Percentiles rank a stretch among this genome's conserved stretches.
Conservation (phyloP, 2,329 filamentous ascomycete genomes). For the Plenodomus tracheiphilus region DNA sequence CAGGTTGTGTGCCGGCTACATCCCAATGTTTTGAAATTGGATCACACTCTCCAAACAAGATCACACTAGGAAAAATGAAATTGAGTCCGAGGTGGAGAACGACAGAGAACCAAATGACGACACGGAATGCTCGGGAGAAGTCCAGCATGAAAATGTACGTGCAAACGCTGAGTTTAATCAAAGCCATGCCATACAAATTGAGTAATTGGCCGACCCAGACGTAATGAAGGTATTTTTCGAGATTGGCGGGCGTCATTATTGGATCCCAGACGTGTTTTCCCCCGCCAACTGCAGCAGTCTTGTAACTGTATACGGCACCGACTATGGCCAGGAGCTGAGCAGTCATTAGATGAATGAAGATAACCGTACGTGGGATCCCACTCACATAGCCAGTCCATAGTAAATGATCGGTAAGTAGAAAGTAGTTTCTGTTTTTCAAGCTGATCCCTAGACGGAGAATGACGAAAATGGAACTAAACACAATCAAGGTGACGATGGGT, state of each 20-base stretch:
- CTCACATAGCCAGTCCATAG: conserved; percentile 30
- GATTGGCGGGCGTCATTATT: conserved; percentile 18
- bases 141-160: conserved; percentile 32
- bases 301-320: conserved; percentile 24
- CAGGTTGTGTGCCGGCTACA: conserved; percentile 19
- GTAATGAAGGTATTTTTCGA: conserved; percentile 20
- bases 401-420: conserved; percentile 28
- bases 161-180: conserved; percentile 33
- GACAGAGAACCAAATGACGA: conserved; percentile 26
- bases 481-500: conserved; percentile 22
- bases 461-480: conserved; percentile 30
- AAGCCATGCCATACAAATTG: conserved; percentile 32
- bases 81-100: conserved; percentile 25
- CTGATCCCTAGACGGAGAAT: conserved; percentile 21
- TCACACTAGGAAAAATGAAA: conserved; percentile 27
- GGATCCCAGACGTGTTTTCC: conserved; percentile 33
- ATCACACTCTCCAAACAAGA: conserved; percentile 26
- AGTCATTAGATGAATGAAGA: conserved; percentile 2
- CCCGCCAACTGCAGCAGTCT: conserved; percentile 20
- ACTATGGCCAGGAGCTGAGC: conserved; percentile 23
- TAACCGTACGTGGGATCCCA: not conserved
- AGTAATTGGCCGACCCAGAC: conserved; percentile 30
- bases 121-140: conserved; percentile 24
- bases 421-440: conserved; percentile 24
- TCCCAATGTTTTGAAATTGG: conserved; percentile 31